Evolutionary conservation across 2,329 filamentous ascomycete genomes (phyloP).

Genomic region (Ilyonectria robusta): DNA sequence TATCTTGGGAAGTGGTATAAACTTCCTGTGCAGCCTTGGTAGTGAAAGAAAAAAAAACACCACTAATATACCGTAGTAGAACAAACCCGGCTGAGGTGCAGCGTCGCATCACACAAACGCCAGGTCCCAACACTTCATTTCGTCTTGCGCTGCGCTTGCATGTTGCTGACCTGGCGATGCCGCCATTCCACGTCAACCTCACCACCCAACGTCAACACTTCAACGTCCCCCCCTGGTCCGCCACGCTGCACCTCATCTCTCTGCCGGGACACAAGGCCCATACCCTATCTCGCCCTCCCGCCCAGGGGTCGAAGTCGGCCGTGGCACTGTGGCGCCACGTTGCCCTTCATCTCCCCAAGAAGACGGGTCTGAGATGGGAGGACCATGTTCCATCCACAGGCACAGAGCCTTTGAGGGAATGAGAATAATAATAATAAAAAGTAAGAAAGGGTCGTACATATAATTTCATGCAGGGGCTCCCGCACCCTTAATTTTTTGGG

Average conservation of each 20-base stretch:
- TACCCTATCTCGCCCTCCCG: not conserved
- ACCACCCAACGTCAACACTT: not conserved
- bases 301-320: constrained; percentile 3
- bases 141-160: not conserved
- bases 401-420: not conserved
- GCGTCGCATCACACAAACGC: not conserved
- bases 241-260: constrained; percentile 30
- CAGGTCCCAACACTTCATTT: not conserved
- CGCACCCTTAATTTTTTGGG: not conserved
- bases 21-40: not conserved
- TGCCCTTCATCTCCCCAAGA: constrained; percentile 25
- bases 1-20: not conserved
- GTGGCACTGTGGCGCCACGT: constrained; percentile 29
- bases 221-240: constrained; percentile 18
- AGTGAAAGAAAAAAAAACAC: not conserved
- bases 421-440: constrained; percentile 5
- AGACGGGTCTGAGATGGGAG: constrained; percentile 1
- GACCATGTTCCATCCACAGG: constrained; percentile 16
- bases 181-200: constrained; percentile 22
- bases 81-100: not conserved
- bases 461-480: constrained; percentile 32
- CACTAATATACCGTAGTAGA: too few species aligned
- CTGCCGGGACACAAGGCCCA: constrained; percentile 11
- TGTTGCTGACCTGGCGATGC: not conserved
- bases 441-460: constrained; percentile 22